phyloP scores from a whole-genome alignment of 306 rosid species.

The Nissolia schottii region DNA sequence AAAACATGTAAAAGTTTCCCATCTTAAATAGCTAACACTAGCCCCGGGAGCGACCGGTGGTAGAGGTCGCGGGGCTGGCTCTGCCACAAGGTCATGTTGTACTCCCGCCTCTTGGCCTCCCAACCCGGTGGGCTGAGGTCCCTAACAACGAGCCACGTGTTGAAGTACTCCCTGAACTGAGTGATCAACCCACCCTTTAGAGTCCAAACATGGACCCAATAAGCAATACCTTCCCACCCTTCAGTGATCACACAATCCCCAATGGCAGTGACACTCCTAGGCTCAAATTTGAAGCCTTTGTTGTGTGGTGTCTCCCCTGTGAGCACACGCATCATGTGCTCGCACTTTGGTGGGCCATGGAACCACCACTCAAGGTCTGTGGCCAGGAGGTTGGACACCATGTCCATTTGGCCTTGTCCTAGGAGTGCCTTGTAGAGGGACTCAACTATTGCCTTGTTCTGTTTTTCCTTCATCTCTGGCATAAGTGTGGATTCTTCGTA shows the following conservation, averaged over 20 bases:
- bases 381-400: constrained; percentile 49
- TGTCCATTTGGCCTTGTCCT: constrained; percentile 35
- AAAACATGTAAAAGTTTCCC: too few species aligned
- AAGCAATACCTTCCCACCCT: constrained; percentile 88
- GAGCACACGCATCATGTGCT: constrained; percentile 87
- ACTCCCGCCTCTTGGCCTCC: constrained; percentile 26
- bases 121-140: constrained; percentile 52
- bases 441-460: constrained; percentile 54
- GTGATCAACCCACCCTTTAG: constrained; percentile 59
- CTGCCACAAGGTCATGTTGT: constrained; percentile 62
- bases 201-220: constrained; percentile 94
- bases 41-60: constrained; percentile 63
- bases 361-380: constrained; percentile 91
- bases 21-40: constrained; percentile 74
- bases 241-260: constrained; percentile 60
- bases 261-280: constrained; percentile 50
- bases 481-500: background rate
- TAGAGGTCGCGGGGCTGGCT: constrained; percentile 84
- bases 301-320: constrained; percentile 55
- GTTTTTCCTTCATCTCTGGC: constrained; percentile 17
- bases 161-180: constrained; percentile 80
- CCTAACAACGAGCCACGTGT: constrained; percentile 86
- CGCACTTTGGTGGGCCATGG: constrained; percentile 90
- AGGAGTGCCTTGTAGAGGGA: constrained; percentile 59
- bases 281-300: constrained; percentile 64